These are phyloP conservation scores for Backusella circina DNA, from an alignment of 192 early-diverging fungal species.

Conservation along the genomic window DNA sequence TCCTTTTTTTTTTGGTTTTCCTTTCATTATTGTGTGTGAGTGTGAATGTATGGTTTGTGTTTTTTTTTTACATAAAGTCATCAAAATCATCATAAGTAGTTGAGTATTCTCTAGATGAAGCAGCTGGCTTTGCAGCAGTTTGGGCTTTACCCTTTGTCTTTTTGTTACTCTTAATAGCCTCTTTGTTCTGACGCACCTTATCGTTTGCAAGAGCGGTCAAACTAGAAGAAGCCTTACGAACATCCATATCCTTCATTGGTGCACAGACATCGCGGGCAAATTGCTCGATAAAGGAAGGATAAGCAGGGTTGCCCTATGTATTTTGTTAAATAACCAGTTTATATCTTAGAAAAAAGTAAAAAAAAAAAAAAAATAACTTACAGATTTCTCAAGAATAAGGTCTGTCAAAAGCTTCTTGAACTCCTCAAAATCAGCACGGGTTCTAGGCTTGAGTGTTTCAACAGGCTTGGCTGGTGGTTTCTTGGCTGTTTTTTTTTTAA, in stretches of 20 bases:
- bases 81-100: slow-evolving; percentile 33
- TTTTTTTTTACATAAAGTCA: slow-evolving; percentile 31
- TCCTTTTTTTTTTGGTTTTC: background rate
- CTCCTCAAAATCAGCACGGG: slow-evolving; percentile 66
- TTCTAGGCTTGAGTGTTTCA: slow-evolving; percentile 50
- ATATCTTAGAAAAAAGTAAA: background rate
- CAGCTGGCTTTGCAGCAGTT: slow-evolving; percentile 12
- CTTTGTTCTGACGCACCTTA: slow-evolving; percentile 60
- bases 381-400: slow-evolving; percentile 52
- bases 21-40: background rate
- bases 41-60: background rate
- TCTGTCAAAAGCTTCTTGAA: slow-evolving; percentile 53
- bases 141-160: slow-evolving; percentile 40
- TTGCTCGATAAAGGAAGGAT: slow-evolving; percentile 57
- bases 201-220: slow-evolving; percentile 70
- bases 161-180: slow-evolving; percentile 68
- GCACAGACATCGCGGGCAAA: slow-evolving; percentile 58
- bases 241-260: slow-evolving; percentile 61
- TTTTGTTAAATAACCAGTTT: background rate
- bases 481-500: background rate
- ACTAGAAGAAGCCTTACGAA: slow-evolving; percentile 58
- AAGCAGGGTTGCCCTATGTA: slow-evolving; percentile 23
- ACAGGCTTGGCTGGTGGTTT: slow-evolving; percentile 7
- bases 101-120: slow-evolving; percentile 10
- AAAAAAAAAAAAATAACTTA: slow-evolving; percentile 3